These are phyloP conservation scores for Venturia asperata DNA, from an alignment of 2,329 filamentous ascomycete genomes.

Conservation along the genomic window DNA sequence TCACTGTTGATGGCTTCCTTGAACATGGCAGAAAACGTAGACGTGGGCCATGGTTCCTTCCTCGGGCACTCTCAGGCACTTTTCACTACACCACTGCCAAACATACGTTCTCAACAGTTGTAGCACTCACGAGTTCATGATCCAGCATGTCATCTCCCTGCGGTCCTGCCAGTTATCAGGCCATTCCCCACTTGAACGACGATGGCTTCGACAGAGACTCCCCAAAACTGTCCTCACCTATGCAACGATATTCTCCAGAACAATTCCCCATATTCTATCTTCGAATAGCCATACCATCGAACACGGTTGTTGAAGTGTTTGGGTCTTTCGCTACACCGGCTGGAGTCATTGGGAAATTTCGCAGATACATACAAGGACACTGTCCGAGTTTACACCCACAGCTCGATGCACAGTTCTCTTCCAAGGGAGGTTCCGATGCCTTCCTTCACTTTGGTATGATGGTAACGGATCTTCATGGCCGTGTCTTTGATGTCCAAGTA, in stretches of 20 bases:
- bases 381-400: neutral
- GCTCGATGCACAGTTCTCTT: neutral
- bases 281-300: neutral
- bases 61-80: neutral
- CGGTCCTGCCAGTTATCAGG: neutral
- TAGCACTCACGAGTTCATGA: neutral
- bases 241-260: neutral
- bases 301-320: neutral
- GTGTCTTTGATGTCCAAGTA: neutral
- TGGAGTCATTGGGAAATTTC: neutral
- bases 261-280: neutral
- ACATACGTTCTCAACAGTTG: neutral
- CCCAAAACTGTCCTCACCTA: neutral
- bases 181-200: neutral
- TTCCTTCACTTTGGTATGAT: neutral
- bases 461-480: neutral
- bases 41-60: neutral
- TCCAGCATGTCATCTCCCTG: neutral
- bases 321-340: neutral
- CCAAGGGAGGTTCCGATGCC: neutral
- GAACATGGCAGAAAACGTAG: neutral
- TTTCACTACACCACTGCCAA: neutral
- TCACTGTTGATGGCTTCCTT: neutral
- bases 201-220: neutral
- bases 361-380: neutral